Evolutionary conservation across 164 flowering plant species (phyloP).

Genomic region (Vitis labrusca): DNA sequence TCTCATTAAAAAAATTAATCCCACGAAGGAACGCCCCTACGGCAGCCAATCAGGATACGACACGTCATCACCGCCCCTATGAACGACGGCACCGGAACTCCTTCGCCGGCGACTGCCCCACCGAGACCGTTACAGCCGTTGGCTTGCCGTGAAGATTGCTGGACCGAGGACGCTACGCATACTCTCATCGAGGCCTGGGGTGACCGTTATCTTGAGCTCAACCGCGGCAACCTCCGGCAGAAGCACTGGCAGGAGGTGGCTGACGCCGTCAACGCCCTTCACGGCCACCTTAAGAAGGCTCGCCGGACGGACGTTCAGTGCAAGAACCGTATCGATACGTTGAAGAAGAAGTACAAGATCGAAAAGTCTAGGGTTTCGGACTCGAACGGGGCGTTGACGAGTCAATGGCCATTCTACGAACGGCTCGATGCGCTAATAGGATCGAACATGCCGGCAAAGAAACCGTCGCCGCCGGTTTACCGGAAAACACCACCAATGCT

Average conservation of each 20-base stretch:
- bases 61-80: background rate
- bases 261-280: constrained; percentile 27
- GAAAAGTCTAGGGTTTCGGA: constrained; percentile 30
- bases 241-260: constrained; percentile 39
- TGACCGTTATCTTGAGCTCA: constrained; percentile 11
- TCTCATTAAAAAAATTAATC: too few relatives aligned
- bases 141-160: constrained; percentile 17
- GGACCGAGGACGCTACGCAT: constrained; percentile 16
- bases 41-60: background rate
- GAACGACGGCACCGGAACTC: background rate
- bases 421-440: constrained; percentile 33
- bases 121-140: background rate
- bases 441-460: background rate
- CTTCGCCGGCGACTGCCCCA: constrained; percentile 1
- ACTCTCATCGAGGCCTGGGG: constrained; percentile 22
- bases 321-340: constrained; percentile 37
- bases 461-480: constrained; percentile 12
- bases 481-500: background rate
- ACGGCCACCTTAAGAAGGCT: constrained; percentile 6
- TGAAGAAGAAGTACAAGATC: constrained; percentile 38
- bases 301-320: constrained; percentile 34
- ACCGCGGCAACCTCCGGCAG: constrained; percentile 18
- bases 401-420: constrained; percentile 41
- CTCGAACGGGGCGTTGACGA: constrained; percentile 8
- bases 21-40: too few relatives aligned